Evolutionary conservation across 345 rosid genomes (phyloP).

Genomic region (Leavenworthia alabamica): DNA sequence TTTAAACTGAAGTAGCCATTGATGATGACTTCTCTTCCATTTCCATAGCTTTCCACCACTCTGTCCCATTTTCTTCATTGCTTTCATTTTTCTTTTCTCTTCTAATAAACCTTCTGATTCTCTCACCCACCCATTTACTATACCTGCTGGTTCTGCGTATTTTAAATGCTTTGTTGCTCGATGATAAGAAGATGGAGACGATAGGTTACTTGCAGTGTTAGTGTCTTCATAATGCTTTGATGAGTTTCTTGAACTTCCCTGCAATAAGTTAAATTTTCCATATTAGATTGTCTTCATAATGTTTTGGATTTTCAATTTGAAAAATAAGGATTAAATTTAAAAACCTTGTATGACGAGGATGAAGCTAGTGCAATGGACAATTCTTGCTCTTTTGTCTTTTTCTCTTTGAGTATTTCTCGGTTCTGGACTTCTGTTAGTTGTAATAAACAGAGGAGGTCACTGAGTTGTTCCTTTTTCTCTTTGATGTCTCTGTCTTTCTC

Average conservation of each 20-base stretch:
- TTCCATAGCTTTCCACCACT: slow-evolving; percentile 77
- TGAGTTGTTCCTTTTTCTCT: slow-evolving; percentile 58
- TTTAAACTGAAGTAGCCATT: slow-evolving; percentile 81
- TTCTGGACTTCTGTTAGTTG: slow-evolving; percentile 56
- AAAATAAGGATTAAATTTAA: slow-evolving; percentile 12
- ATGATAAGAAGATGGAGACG: slow-evolving; percentile 46
- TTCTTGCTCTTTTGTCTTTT: slow-evolving; percentile 57
- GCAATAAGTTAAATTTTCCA: background rate
- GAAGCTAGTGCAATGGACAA: slow-evolving; percentile 51
- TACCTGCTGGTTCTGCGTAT: slow-evolving; percentile 48
- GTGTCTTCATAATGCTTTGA: slow-evolving; percentile 39
- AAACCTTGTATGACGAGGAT: slow-evolving; percentile 40
- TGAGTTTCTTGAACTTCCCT: slow-evolving; percentile 44
- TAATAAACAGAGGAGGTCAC: slow-evolving; percentile 49
- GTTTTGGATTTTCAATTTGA: background rate
- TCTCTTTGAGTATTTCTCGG: slow-evolving; percentile 52
- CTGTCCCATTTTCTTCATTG: slow-evolving; percentile 53
- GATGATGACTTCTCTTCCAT: slow-evolving; percentile 87
- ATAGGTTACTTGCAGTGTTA: slow-evolving; percentile 31
- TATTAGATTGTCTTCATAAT: too few relatives aligned
- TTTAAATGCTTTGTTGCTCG: slow-evolving; percentile 74
- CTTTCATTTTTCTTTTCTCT: slow-evolving; percentile 48
- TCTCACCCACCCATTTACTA: slow-evolving; percentile 42
- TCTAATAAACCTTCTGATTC: slow-evolving; percentile 52
- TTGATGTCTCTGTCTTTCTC: slow-evolving; percentile 61